phyloP scores from a whole-genome alignment of 345 rosid genomes.

The Erucastrum elatum region DNA sequence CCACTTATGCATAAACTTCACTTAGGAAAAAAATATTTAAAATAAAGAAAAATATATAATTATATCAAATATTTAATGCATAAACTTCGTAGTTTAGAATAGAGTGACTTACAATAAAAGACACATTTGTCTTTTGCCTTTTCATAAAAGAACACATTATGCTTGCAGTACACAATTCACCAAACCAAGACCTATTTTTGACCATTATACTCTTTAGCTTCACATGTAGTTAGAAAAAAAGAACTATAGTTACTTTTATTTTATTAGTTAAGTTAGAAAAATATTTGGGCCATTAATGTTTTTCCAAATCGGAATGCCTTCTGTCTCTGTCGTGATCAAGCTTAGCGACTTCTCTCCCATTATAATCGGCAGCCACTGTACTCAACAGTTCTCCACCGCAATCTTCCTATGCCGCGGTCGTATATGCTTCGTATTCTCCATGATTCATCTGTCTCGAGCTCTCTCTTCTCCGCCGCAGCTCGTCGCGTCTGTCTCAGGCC shows the following conservation, averaged over 20 bases:
- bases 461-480: neutral
- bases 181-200: neutral
- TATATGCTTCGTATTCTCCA: neutral
- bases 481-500: neutral
- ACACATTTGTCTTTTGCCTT: neutral
- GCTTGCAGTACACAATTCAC: neutral
- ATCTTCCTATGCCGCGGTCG: neutral
- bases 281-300: neutral
- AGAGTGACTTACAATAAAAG: neutral
- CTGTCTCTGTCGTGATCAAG: neutral
- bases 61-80: too few relatives aligned
- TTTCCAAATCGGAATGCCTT: too few relatives aligned
- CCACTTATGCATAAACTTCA: too few relatives aligned
- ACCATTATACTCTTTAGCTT: neutral
- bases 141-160: neutral
- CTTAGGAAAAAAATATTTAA: too few relatives aligned
- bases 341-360: neutral
- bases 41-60: too few relatives aligned
- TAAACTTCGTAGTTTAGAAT: too few relatives aligned
- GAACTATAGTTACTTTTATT: too few relatives aligned
- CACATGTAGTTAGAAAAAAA: neutral
- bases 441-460: neutral
- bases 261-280: too few relatives aligned
- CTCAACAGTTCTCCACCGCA: neutral
- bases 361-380: neutral